phyloP scores from a whole-genome alignment of 1,284 basidiomycete genomes.

The Ganoderma resinaceum region DNA sequence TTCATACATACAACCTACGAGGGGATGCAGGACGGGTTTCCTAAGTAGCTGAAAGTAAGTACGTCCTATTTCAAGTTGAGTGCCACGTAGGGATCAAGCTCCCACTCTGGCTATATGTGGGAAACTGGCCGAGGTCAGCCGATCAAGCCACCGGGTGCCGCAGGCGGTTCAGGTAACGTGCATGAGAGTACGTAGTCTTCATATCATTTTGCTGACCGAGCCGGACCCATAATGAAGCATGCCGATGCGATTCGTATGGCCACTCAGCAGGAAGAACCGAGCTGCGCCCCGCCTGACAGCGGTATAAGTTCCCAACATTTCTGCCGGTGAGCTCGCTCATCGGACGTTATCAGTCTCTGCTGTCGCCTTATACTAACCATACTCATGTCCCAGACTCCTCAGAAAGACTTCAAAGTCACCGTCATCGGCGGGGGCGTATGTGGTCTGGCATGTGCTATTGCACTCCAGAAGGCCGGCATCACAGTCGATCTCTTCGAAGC shows the following conservation, averaged over 20 bases:
- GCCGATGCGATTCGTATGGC: background rate
- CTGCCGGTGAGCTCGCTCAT: background rate
- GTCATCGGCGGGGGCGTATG: constrained; percentile 63
- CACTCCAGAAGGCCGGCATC: constrained; percentile 51
- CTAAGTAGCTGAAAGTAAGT: too few species aligned
- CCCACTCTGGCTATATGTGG: too few species aligned
- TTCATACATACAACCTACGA: too few species aligned
- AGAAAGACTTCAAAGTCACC: constrained; percentile 52
- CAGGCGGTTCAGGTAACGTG: background rate
- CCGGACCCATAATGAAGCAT: background rate
- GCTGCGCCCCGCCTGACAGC: background rate
- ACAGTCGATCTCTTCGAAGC: constrained; percentile 59
- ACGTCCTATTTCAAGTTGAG: too few species aligned
- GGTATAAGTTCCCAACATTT: background rate
- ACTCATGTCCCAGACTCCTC: background rate
- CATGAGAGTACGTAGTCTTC: background rate
- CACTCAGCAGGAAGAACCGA: background rate
- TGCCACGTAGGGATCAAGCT: too few species aligned
- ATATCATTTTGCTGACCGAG: background rate
- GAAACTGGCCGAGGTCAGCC: background rate
- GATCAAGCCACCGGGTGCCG: background rate
- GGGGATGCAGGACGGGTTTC: too few species aligned
- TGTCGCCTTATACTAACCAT: background rate
- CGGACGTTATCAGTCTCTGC: background rate
- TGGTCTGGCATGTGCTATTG: constrained; percentile 55